Conservation (phyloP, 805 yeast genomes). For the Jamesozyma hellenica region DNA sequence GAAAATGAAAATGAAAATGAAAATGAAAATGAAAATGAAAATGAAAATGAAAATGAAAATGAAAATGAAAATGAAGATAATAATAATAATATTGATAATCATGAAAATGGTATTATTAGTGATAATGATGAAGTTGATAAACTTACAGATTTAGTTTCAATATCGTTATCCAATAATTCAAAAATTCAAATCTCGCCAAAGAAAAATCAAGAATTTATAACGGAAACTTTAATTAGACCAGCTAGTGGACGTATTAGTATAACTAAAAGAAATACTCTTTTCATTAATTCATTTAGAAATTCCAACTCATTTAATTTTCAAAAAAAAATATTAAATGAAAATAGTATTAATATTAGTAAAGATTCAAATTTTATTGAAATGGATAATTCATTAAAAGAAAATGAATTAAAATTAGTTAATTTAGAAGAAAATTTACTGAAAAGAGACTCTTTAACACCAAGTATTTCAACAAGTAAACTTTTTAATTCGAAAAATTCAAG, state of each 20-base stretch:
- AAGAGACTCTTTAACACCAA: slow-evolving; percentile 8
- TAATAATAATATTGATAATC: not conserved
- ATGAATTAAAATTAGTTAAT: slow-evolving; percentile 12
- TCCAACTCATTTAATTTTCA: not conserved
- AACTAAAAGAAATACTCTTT: slow-evolving; percentile 8
- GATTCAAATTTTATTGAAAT: slow-evolving; percentile 12
- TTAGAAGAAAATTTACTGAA: slow-evolving; percentile 9
- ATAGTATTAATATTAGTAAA: not conserved
- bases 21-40: not conserved
- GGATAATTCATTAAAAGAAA: slow-evolving; percentile 14
- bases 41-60: not conserved
- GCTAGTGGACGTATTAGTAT: slow-evolving; percentile 29
- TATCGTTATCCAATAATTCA: too few relatives aligned
- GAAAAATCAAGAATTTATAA: slow-evolving; percentile 5
- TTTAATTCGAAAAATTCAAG: slow-evolving; percentile 17
- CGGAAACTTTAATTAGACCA: slow-evolving; percentile 15
- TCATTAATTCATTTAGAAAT: not conserved
- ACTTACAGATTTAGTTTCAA: too few relatives aligned
- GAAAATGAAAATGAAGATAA: not conserved
- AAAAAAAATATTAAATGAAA: not conserved
- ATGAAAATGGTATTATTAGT: too few relatives aligned
- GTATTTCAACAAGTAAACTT: slow-evolving; percentile 20
- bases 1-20: not conserved
- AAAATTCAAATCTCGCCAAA: too few relatives aligned
- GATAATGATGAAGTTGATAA: too few relatives aligned